Percentiles rank a stretch among this genome's conserved stretches.
Evolutionary conservation across 805 yeast genomes (phyloP).

Genomic region (Sungouiozyma intestinalis): DNA sequence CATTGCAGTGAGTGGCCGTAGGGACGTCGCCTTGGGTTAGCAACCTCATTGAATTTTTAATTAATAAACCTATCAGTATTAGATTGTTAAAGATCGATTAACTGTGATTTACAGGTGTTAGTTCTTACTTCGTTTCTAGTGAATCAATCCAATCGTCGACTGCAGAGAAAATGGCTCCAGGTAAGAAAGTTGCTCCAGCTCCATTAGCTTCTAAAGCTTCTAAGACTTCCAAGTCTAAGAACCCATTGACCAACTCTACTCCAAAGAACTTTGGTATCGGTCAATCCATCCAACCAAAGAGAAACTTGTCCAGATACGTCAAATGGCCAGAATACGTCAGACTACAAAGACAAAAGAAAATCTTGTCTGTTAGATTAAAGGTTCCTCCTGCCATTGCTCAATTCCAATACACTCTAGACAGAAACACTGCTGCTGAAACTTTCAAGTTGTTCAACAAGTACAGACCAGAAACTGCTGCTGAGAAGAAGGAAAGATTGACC

Average conservation of each 20-base stretch:
- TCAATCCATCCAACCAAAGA: constrained; percentile 88
- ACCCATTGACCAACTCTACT: constrained; percentile 82
- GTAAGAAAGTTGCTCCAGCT: constrained; percentile 94
- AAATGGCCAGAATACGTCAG: constrained; percentile 99
- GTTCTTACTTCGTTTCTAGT: neutral
- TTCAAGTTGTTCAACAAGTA: constrained; percentile 97
- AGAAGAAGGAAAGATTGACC: constrained; percentile 98
- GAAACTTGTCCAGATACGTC: constrained; percentile 93
- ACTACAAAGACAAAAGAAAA: constrained; percentile 98
- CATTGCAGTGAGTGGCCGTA: no score
- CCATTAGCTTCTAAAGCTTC: constrained; percentile 73
- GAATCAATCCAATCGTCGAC: neutral
- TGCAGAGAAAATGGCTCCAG: constrained; percentile 35
- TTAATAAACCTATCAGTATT: no score
- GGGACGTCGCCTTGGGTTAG: no score
- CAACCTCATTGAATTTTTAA: no score
- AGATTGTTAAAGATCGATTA: no score
- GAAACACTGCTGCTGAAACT: constrained; percentile 96
- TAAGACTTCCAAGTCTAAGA: constrained; percentile 52
- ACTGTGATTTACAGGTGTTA: neutral
- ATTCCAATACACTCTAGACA: constrained; percentile 92
- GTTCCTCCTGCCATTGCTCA: constrained; percentile 98
- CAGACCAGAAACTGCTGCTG: constrained; percentile 95
- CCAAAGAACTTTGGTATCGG: constrained; percentile 96
- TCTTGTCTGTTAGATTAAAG: constrained; percentile 89